phyloP scores from a whole-genome alignment of 306 rosid genomes.

The Begonia masoniana region DNA sequence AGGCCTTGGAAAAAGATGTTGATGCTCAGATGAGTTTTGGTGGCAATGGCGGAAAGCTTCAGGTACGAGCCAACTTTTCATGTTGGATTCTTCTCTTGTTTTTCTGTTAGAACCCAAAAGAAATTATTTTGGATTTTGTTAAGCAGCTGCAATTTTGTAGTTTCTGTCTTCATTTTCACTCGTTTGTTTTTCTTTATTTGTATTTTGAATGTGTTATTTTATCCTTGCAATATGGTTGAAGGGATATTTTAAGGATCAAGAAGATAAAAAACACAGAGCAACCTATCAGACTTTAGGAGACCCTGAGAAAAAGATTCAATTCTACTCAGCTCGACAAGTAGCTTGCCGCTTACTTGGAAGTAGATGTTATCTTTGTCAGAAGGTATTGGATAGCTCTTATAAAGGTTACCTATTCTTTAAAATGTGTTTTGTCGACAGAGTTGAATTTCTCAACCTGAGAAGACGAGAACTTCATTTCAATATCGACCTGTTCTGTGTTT shows the following conservation, averaged over 20 bases:
- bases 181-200: background rate
- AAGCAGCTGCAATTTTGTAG: background rate
- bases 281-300: conserved; percentile 57
- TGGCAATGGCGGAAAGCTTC: conserved; percentile 66
- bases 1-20: conserved; percentile 36
- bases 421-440: too few relatives aligned
- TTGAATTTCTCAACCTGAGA: too few relatives aligned
- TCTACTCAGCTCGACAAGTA: conserved; percentile 79
- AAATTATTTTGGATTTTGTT: too few relatives aligned
- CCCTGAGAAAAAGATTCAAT: conserved; percentile 68
- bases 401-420: background rate
- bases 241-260: conserved; percentile 50
- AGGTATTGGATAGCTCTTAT: conserved; percentile 31
- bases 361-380: conserved; percentile 83
- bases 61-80: conserved; percentile 19
- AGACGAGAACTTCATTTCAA: too few relatives aligned
- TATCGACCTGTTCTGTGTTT: background rate
- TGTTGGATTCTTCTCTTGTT: background rate
- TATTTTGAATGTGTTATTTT: background rate
- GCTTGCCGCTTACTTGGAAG: conserved; percentile 96
- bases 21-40: conserved; percentile 68
- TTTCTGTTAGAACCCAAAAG: background rate
- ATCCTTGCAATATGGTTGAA: conserved; percentile 6
- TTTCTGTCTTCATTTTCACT: background rate
- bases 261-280: conserved; percentile 83